Conservation (phyloP, 1,284 basidiomycete species). For the Rhodotorula sp. region DNA sequence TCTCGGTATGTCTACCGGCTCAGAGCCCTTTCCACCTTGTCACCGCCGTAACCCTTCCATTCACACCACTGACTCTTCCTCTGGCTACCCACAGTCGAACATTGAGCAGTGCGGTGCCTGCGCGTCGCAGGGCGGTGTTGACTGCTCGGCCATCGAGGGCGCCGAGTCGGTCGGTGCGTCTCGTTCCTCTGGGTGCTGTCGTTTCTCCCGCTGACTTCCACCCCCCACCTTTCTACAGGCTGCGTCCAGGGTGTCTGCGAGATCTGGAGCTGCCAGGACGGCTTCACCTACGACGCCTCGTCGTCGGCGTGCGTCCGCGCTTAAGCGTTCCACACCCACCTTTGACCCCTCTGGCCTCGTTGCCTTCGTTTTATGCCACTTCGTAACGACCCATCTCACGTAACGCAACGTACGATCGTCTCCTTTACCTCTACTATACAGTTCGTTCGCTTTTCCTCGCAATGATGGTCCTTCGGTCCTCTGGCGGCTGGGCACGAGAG, state of each 20-base stretch:
- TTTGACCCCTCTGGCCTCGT: too few species aligned
- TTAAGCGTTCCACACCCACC: neutral
- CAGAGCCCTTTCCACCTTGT: too few species aligned
- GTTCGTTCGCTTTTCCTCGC: too few species aligned
- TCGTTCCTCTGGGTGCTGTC: neutral
- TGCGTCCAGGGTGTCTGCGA: slow-evolving; percentile 22
- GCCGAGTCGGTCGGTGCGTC: slow-evolving; percentile 16
- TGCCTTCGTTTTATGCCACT: too few species aligned
- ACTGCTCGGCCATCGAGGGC: slow-evolving; percentile 41
- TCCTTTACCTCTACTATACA: too few species aligned
- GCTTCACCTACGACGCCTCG: slow-evolving; percentile 13
- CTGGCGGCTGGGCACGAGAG: too few species aligned
- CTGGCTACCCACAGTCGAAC: slow-evolving; percentile 1
- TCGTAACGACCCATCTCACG: too few species aligned
- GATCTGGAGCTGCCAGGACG: slow-evolving; percentile 29
- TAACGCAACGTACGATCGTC: too few species aligned
- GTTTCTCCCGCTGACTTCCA: neutral
- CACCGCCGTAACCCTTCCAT: too few species aligned
- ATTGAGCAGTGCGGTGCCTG: slow-evolving; percentile 25
- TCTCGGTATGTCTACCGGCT: neutral
- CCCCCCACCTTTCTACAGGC: neutral
- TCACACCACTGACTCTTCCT: too few species aligned
- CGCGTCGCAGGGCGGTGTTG: slow-evolving; percentile 18
- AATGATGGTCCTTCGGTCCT: too few species aligned
- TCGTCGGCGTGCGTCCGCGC: slow-evolving; percentile 10